These are phyloP conservation scores for Lachancea fermentati DNA, from an alignment of 805 yeast genomes.

Conservation along the genomic window DNA sequence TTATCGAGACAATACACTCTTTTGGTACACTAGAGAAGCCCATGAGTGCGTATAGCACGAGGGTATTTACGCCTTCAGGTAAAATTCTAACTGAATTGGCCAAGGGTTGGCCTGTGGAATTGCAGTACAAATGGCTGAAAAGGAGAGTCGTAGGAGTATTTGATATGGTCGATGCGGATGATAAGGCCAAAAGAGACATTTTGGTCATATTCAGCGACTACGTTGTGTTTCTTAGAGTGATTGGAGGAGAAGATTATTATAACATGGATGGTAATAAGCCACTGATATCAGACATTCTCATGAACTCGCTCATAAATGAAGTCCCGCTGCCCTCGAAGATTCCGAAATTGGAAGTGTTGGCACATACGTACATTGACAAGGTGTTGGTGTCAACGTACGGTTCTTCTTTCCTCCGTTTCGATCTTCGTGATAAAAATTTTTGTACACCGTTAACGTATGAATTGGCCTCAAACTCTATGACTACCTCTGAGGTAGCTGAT, in stretches of 20 bases:
- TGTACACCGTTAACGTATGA: conserved; percentile 22
- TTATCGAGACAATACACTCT: conserved; percentile 67
- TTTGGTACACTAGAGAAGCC: conserved; percentile 54
- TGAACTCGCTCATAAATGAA: conserved; percentile 87
- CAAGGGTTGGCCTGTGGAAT: conserved; percentile 76
- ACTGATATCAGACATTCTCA: conserved; percentile 68
- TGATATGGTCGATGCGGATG: conserved; percentile 38
- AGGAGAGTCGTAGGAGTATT: conserved; percentile 78
- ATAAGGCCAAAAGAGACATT: conserved; percentile 41
- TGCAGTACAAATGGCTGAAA: conserved; percentile 84
- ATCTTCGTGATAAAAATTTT: conserved; percentile 9
- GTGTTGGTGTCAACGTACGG: conserved; percentile 43
- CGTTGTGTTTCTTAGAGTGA: conserved; percentile 55
- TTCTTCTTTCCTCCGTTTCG: conserved; percentile 21
- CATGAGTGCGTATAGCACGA: conserved; percentile 45
- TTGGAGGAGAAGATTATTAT: conserved; percentile 36
- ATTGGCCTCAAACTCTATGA: conserved; percentile 28
- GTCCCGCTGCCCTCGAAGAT: conserved; percentile 60
- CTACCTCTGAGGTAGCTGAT: conserved; percentile 58
- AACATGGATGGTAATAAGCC: conserved; percentile 35
- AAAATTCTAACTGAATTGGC: conserved; percentile 82
- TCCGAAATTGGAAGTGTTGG: conserved; percentile 63
- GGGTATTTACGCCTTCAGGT: conserved; percentile 89
- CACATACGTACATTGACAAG: conserved; percentile 60
- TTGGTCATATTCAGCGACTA: conserved; percentile 79